Evolutionary conservation across 164 flowering plant genomes (phyloP), one percentile per base, ranked within the genome.

Genomic region (Chloranthus sessilifolius): DNA sequence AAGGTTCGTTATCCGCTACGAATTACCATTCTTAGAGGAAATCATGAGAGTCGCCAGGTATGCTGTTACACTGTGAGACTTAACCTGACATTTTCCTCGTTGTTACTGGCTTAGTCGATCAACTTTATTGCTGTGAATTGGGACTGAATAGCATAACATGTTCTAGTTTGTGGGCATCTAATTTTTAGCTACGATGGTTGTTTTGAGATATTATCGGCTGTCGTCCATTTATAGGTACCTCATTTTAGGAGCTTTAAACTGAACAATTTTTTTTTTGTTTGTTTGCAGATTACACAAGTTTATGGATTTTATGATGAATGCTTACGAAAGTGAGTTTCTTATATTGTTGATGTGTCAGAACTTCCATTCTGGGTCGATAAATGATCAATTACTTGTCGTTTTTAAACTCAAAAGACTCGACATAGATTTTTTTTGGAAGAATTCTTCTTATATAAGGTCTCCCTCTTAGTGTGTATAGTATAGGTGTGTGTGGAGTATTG

Each of bases 21-120:
- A 34, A 81, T 88, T 48, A 91, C 96, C 12, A 91, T 91, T 68
- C 81, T 91, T 17, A 71, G 98, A 62, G 98, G 96, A 65, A 91
- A 91, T 61, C 98, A 91, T 66, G 98, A 91, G 69, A 91, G 98
- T 58, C 91, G 95, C 50, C 98, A 91, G 98, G 98, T 91, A 71
- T 45, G 15, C 16, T n/a, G 4, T 33, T 33, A 3, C 27, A 3
- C 39, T 30, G 43, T 9, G n/a, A 7, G 9, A 9, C 4, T 30
- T 5, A 5, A 35, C 49, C 12, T 37, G 30, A 23, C 17, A 14
- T 24, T 45, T 28, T 27, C n/a, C 4, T n/a, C n/a, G n/a, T n/a
- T n/a, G n/a, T n/a, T 7, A 47, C 17, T 34, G 20, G 20, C 2
- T 21, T 22, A 19, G 17, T 25, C n/a, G n/a, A n/a, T n/a, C 39